A percentile compares a stretch with the other conserved stretches of the same genome.
phyloP scores from a whole-genome alignment of 1,139 yeast species.

The Suhomyces choctaworum region DNA sequence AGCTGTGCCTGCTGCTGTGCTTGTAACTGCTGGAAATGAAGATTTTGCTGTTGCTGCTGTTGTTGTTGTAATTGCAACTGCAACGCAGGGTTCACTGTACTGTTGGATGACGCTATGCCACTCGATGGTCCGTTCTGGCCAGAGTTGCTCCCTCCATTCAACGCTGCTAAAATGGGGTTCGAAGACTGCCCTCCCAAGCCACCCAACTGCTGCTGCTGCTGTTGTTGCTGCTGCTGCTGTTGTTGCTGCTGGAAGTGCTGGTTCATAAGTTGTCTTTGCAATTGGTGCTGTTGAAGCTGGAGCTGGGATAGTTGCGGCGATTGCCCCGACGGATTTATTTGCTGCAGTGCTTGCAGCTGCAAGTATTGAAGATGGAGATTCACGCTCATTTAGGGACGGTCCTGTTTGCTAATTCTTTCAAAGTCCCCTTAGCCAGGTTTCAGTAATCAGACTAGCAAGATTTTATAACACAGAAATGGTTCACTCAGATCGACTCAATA shows the following conservation, averaged over 20 bases:
- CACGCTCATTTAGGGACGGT: conserved; percentile 28
- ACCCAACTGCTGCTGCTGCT: conserved; percentile 23
- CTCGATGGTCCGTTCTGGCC: conserved; percentile 6
- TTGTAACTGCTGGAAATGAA: conserved; percentile 15
- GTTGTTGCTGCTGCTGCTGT: conserved; percentile 15
- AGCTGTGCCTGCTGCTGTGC: conserved; percentile 24
- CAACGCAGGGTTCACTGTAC: conserved; percentile 30
- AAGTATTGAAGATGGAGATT: conserved; percentile 49
- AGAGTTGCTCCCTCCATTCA: conserved; percentile 29
- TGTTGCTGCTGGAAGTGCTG: conserved; percentile 29
- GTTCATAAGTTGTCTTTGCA: conserved; percentile 42
- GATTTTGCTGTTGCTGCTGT: conserved; percentile 17
- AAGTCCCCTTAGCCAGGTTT: too few relatives aligned
- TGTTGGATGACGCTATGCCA: conserved; percentile 15
- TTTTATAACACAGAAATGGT: too few relatives aligned
- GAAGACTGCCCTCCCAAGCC: conserved; percentile 26
- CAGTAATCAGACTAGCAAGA: too few relatives aligned
- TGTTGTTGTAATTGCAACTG: conserved; percentile 34
- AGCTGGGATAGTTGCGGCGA: conserved; percentile 44
- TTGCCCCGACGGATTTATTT: conserved; percentile 25
- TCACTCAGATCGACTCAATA: too few relatives aligned
- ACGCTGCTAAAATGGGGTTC: conserved; percentile 40
- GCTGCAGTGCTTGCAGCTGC: conserved; percentile 35
- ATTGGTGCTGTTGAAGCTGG: conserved; percentile 41
- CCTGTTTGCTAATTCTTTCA: too few relatives aligned